Base-by-base conservation (phyloP, 2,329 filamentous ascomycete genomes). In the Fusarium anthophilum region DNA sequence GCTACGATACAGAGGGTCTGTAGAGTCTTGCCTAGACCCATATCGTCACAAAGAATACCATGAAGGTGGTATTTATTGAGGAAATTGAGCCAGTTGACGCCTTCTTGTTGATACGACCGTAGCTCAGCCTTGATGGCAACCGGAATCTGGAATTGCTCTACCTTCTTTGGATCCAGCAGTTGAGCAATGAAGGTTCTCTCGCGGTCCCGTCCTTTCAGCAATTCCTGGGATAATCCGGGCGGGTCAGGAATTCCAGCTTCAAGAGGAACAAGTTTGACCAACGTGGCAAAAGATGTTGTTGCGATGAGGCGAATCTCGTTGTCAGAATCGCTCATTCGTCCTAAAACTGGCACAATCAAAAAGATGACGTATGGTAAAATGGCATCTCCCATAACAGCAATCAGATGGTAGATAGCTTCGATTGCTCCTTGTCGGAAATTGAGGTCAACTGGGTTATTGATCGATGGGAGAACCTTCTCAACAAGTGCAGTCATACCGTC, bases 321-420 rank as follows among this genome's bases (percentile, higher is more conserved):
- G 80, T 99, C 96, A 0, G 96, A 97, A 81, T 99, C 96, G 80
- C 96, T 98, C 96, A 99, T 99, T 50, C 96, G 92, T 61, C 96
- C 96, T 57, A 99, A 88, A 8, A 99, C 96, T 20, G 96, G 96
- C 18, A 98, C 97, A 67, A 99, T 97, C 74, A 99, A 90, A 90
- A 99, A 99, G 78, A 99, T 98, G 72, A 99, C 96, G 79, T 99
- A 99, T 7, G 97, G 96, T 37, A 99, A 84, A 65, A 99, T 99
- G 43, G 91, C 90, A 80, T 98, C 96, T 71, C 97, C 96, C 96
- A 99, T 99, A 58, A 98, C 95, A 69, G 97, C 94, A 73, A 99
- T 99, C 67, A 99, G 86, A 82, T 99, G 96, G 81, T 99, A 99
- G 68, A 99, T 93, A 77, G 91, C 94, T 83, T 99, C 96, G 65